phyloP scores from a whole-genome alignment of 2,329 filamentous ascomycete species.

The Fusarium lyarnte region DNA sequence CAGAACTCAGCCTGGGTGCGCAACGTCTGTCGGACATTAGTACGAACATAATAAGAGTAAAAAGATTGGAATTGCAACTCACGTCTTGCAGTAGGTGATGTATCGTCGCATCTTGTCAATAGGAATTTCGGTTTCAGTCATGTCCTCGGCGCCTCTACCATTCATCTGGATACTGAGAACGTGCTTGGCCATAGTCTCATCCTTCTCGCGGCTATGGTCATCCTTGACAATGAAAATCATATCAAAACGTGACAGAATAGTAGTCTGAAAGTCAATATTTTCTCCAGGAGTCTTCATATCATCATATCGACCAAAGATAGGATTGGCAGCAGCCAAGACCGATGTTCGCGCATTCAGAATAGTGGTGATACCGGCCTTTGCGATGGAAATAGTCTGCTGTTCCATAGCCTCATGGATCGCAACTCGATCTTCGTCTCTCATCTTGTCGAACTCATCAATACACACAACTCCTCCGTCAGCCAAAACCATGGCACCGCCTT shows the following conservation, averaged over 20 bases:
- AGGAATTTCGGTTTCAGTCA: conserved; percentile 85
- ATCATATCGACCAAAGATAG: conserved; percentile 97
- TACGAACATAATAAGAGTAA: neutral
- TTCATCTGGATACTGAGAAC: conserved; percentile 99
- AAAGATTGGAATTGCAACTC: conserved; percentile 50
- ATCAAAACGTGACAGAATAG: conserved; percentile 96
- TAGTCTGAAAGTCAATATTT: conserved; percentile 99
- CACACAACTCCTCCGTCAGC: conserved; percentile 97
- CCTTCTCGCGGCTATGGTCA: conserved; percentile 87
- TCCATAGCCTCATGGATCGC: conserved; percentile 99
- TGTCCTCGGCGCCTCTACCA: conserved; percentile 81
- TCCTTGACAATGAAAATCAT: conserved; percentile 99
- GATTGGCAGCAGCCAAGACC: conserved; percentile 94
- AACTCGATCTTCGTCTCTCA: conserved; percentile 97
- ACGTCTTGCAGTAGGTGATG: conserved; percentile 96
- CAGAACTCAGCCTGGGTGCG: conserved; percentile 87
- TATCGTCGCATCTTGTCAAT: conserved; percentile 98
- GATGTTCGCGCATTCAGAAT: conserved; percentile 97
- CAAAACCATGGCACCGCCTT: conserved; percentile 98
- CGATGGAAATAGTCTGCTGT: conserved; percentile 98
- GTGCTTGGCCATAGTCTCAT: conserved; percentile 94
- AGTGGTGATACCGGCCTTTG: conserved; percentile 97
- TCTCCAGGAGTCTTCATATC: conserved; percentile 97
- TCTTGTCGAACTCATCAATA: conserved; percentile 99
- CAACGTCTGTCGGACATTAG: conserved; percentile 72